phyloP scores from a whole-genome alignment of 23 red algal species.

The Gracilaria caudata region DNA sequence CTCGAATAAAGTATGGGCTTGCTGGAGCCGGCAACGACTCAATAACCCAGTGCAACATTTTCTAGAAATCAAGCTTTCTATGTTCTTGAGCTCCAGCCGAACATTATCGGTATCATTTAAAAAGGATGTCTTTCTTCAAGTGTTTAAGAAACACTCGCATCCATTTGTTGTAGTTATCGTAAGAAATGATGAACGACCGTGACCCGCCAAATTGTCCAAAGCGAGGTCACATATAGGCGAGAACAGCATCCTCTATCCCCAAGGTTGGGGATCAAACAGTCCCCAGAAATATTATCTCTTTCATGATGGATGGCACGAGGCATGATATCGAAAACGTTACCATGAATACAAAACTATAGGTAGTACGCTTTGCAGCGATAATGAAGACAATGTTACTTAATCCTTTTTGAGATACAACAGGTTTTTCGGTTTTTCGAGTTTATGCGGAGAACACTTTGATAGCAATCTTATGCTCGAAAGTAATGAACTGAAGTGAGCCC shows the following conservation, averaged over 20 bases:
- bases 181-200: background rate
- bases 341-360: conserved; percentile 25
- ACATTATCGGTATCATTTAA: background rate
- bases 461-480: conserved; percentile 64
- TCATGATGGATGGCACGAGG: background rate
- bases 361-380: background rate
- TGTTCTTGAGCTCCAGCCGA: background rate
- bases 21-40: background rate
- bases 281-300: background rate
- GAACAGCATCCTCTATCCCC: background rate
- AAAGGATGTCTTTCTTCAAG: background rate
- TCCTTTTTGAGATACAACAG: conserved; percentile 78
- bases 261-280: background rate
- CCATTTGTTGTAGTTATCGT: background rate
- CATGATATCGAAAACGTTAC: conserved; percentile 14
- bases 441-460: conserved; percentile 58
- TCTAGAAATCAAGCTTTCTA: background rate
- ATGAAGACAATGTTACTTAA: conserved; percentile 44
- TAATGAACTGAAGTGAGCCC: conserved; percentile 36
- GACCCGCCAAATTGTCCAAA: background rate
- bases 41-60: background rate
- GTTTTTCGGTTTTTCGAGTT: conserved; percentile 54
- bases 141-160: background rate
- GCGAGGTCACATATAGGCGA: background rate
- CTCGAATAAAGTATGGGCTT: background rate